Conservation (phyloP, 75 land plant genomes). For the Chamaecyparis obtusa region DNA sequence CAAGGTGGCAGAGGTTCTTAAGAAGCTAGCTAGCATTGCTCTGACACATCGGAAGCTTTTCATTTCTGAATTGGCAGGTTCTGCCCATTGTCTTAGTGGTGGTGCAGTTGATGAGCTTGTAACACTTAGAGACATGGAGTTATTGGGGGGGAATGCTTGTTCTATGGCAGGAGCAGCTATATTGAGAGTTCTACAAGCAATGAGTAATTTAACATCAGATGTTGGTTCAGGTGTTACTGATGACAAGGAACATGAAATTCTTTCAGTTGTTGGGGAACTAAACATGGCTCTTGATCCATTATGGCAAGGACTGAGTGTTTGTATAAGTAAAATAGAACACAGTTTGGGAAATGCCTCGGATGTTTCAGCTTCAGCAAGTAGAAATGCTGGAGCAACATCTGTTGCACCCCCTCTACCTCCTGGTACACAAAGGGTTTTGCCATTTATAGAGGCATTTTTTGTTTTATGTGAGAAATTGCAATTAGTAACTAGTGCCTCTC, state of each 20-base stretch:
- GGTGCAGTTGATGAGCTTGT: constrained; percentile 55
- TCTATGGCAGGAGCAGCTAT: constrained; percentile 68
- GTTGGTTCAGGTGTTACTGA: constrained; percentile 15
- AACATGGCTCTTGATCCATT: constrained; percentile 53
- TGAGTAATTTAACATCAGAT: constrained; percentile 39
- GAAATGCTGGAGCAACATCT: constrained; percentile 26
- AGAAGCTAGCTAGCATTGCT: constrained; percentile 55
- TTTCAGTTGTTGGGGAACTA: constrained; percentile 38
- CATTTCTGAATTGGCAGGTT: constrained; percentile 49
- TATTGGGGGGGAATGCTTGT: constrained; percentile 35
- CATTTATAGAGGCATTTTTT: constrained; percentile 74
- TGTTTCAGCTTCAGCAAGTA: constrained; percentile 28
- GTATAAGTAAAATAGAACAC: constrained; percentile 50
- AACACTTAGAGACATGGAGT: constrained; percentile 32
- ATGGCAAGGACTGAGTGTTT: constrained; percentile 60
- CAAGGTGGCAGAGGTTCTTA: constrained; percentile 62
- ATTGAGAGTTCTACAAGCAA: constrained; percentile 59
- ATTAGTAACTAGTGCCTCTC: constrained; percentile 20
- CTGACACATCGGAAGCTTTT: constrained; percentile 54
- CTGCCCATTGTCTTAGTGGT: constrained; percentile 44
- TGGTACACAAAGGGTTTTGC: constrained; percentile 60
- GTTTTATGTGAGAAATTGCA: constrained; percentile 73
- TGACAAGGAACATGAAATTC: constrained; percentile 13
- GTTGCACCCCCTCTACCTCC: constrained; percentile 65
- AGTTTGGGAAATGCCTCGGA: constrained; percentile 31